Evolutionary conservation across 2,329 filamentous ascomycete genomes (phyloP), one percentile per base, ranked within the genome.

Genomic region (Colletotrichum eremochloae): DNA sequence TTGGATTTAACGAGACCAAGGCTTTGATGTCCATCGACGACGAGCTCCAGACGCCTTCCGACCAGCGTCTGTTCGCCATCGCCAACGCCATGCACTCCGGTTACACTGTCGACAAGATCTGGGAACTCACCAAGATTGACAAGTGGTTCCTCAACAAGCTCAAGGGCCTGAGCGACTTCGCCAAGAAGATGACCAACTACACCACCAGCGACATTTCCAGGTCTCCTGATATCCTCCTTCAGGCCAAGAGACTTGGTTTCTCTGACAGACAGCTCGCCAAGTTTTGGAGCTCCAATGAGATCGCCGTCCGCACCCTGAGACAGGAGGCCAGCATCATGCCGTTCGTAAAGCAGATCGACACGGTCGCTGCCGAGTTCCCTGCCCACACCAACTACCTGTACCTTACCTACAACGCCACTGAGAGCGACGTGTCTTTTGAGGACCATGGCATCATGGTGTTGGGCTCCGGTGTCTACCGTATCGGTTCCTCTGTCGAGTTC

Each of bases 111-210:
- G 94, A 98, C 80, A 96, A 97, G 84, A 97, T 99, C 80, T 98
- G 95, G 95, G 94, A 98, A 81, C 88, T 98, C 86, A 99, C 96
- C 79, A 95, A 96, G 85, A 99, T 99, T 78, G 96, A 98, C 85
- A 97, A 97, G 83, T 99, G 96, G 96, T 99, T 98, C 87, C 85
- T 99, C 76, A 91, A 90, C 83, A 95, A 94, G 82, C 91, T 99
- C 70, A 97, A 97, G 89, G 92, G 93, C 38, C 86, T 99, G 12
- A 97, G 92, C 82, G 90, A 97, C 84, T 98, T 98, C 77, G 91
- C 92, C 80, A 96, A 95, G 84, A 82, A 88, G 33, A 94, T 98
- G 90, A 87, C 88, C 71, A 87, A 86, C 60, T 94, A 91, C 83
- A 88, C 80, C 75, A 87, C 88, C 15, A 88, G 86, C 75, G 92